Evolutionary conservation across 1,284 basidiomycete species (phyloP), one percentile per base, ranked within the genome.

Genomic region (Peniophora sp.): DNA sequence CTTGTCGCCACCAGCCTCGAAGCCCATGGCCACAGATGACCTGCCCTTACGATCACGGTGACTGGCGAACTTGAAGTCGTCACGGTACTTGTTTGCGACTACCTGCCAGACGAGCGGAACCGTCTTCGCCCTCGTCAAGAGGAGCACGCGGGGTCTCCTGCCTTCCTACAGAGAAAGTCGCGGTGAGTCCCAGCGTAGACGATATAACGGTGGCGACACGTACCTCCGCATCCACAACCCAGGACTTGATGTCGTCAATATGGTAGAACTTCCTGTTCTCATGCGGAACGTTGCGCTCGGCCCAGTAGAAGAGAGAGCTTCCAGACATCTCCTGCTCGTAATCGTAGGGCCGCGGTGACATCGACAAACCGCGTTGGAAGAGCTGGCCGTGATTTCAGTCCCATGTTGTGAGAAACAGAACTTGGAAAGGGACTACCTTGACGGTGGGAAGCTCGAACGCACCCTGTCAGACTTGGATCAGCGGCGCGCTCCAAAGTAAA

Each of bases 401-500:
- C n/a, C n/a, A n/a, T n/a, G n/a, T n/a, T n/a, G n/a, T n/a, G n/a
- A n/a, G 6, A 32, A 32, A 32, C 27, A 32, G 27, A 12, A 32
- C 27, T 6, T 32, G 27, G 27, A 12, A 32, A 32, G 6, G 12
- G 12, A 6, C 48, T 60, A 79, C 81, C 71, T 92, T 97, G 65
- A 95, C 74, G 2, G 94, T 97, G 1, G 95, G 94, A 77, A 95
- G 97, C 1, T 94, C 94, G 68, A 92, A 76, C 19, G 97, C 79
- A 16, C 82, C 81, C 74, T 89, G 48, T 32, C 25, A 44, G 45
- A 47, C 19, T 20, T 43, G 12, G 43, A 43, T 27, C n/a, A 48
- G 19, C 50, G 47, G 17, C 39, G 17, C 10, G 23, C 16, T 20
- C 9, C 10, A 43, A 14, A 3, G 9, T 32, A 23, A 47, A 2